Base-by-base conservation (phyloP, 2,329 filamentous ascomycete species). In the Pseudopithomyces maydicus region DNA sequence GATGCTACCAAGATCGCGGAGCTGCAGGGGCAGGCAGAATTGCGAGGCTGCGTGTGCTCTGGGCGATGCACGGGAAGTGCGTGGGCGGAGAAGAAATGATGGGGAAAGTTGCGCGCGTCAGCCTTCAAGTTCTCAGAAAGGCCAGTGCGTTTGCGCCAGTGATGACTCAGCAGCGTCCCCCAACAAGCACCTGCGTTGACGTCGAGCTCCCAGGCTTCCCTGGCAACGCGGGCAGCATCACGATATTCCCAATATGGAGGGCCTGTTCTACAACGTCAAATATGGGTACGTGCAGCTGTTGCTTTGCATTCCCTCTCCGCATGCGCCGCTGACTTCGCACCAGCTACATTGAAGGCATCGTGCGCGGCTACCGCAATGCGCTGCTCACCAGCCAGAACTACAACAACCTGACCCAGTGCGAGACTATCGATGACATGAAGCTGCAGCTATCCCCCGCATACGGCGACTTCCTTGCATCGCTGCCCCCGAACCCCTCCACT, bases 391-490 rank as follows among this genome's bases (percentile, higher is more conserved):
- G 89, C 77, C 84, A 91, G 75, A 96, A 94, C 82, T 99, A 99
- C 82, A 88, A 85, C 81, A 99, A 98, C 82, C 80, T 98, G 79
- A 96, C 90, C 62, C 94, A 98, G 85, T 98, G 94, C 86, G 94
- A 98, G 81, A 97, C 88, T 48, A 94, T 98, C 70, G 94, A 98
- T 80, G 94, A 99, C 82, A 88, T 99, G 65, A 99, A 98, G 82
- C 89, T 98, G 56, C 95, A 99, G 80, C 92, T 99, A 41, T 92
- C 91, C 54, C 95, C 95, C 62, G 90, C 95, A 50, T 99, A 99
- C 72, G 95, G 96, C 79, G 95, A 99, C 80, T 97, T 97, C 79
- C 91, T 99, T 66, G 89, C 91, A 65, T 88, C 91, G 62, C 89
- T 99, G 50, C 93, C 95, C 56, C 95, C 95, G 32, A 98, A 98